Conservation (phyloP, 2,329 filamentous ascomycete genomes). For the Fusarium redolens region DNA sequence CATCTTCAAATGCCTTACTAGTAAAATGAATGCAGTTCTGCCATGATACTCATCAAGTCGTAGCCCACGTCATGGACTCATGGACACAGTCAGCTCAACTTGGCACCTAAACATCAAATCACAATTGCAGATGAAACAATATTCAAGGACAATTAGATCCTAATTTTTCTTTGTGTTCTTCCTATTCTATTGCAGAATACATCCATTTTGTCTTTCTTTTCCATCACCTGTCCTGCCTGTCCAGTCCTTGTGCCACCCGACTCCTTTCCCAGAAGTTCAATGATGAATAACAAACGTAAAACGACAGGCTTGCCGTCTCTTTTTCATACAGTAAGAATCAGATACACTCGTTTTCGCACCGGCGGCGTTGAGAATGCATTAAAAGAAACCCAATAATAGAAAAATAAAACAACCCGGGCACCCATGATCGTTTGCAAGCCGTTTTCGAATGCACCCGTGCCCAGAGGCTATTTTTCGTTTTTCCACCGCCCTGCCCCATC, state of each 20-base stretch:
- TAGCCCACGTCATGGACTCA: background rate
- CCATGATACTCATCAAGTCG: background rate
- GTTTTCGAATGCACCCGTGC: conserved; percentile 27
- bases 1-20: background rate
- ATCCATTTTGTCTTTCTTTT: conserved; percentile 37
- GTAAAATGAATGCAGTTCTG: background rate
- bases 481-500: conserved; percentile 17
- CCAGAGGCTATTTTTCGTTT: conserved; percentile 26
- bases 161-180: conserved; percentile 34
- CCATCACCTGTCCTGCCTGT: conserved; percentile 8
- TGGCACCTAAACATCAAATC: background rate
- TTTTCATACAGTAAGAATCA: conserved; percentile 33
- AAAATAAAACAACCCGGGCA: conserved; percentile 1
- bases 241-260: conserved; percentile 16
- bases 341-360: conserved; percentile 20
- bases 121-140: background rate
- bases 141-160: conserved; percentile 27
- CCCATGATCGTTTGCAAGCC: conserved; percentile 17
- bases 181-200: conserved; percentile 33
- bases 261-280: conserved; percentile 29
- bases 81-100: background rate
- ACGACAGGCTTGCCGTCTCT: conserved; percentile 6
- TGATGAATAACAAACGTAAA: conserved; percentile 16
- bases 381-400: conserved; percentile 18
- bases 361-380: conserved; percentile 24